These are phyloP conservation scores for Staphylotrichum longicolle DNA, from an alignment of 495 filamentous ascomycete species.

Conservation along the genomic window DNA sequence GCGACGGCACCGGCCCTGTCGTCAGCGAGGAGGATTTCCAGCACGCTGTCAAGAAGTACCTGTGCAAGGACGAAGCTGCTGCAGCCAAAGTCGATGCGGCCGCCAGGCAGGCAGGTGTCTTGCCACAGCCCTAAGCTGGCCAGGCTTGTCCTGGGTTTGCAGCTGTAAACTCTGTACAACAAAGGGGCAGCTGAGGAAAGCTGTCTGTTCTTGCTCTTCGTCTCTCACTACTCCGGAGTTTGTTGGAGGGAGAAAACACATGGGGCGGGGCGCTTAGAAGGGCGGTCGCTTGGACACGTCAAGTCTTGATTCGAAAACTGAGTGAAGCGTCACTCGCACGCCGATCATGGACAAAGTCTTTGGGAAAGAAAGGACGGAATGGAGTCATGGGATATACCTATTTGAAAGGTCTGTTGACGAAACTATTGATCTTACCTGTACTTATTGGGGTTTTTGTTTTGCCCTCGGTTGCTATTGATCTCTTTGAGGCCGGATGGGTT, in stretches of 20 bases:
- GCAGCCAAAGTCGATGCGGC: background rate
- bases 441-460: background rate
- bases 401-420: background rate
- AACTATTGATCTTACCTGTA: background rate
- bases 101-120: background rate
- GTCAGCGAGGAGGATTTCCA: slow-evolving; percentile 88
- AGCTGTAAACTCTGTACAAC: slow-evolving; percentile 13
- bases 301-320: background rate
- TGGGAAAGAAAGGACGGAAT: background rate
- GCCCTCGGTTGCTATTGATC: background rate
- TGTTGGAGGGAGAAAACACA: background rate
- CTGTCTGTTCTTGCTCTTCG: too few species aligned
- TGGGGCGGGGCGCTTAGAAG: background rate
- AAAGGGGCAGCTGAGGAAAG: background rate
- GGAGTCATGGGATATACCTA: slow-evolving; percentile 7
- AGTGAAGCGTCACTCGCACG: background rate
- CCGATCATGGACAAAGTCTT: background rate
- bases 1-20: slow-evolving; percentile 88
- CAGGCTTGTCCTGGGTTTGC: background rate
- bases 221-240: too few species aligned
- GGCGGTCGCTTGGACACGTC: background rate
- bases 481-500: background rate
- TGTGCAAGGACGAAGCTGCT: slow-evolving; percentile 32
- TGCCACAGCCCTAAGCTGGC: background rate
- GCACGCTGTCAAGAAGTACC: slow-evolving; percentile 63